Evolutionary conservation across 2,329 filamentous ascomycete genomes (phyloP).

Genomic region (Sporothrix schenckii): DNA sequence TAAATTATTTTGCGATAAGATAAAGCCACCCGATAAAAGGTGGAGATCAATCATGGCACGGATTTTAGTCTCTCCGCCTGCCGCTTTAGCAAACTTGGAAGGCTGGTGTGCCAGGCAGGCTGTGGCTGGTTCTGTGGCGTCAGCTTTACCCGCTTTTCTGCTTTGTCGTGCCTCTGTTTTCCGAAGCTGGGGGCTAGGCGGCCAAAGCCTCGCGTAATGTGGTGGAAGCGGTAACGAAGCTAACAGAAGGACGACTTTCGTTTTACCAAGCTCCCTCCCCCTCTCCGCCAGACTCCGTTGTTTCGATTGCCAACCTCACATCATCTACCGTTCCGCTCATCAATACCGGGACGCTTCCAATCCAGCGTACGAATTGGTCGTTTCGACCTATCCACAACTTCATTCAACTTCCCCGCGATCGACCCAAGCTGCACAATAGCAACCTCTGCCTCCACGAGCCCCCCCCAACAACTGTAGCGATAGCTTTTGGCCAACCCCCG

Average conservation of each 20-base stretch:
- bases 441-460: background rate
- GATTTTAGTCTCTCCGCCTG: slow-evolving; percentile 29
- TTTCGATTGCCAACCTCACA: slow-evolving; percentile 23
- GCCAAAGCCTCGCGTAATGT: slow-evolving; percentile 46
- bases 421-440: background rate
- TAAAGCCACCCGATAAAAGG: background rate
- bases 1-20: slow-evolving; percentile 30
- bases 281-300: slow-evolving; percentile 26
- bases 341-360: background rate
- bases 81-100: background rate
- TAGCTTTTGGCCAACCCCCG: slow-evolving; percentile 7
- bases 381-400: background rate
- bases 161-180: slow-evolving; percentile 3
- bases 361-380: background rate
- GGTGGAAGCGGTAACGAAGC: slow-evolving; percentile 35
- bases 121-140: slow-evolving; percentile 31
- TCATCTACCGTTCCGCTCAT: slow-evolving; percentile 3
- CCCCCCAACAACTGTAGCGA: slow-evolving; percentile 12
- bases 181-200: slow-evolving; percentile 40
- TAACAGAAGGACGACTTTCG: slow-evolving; percentile 30
- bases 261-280: slow-evolving; percentile 36
- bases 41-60: background rate
- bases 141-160: slow-evolving; percentile 7
- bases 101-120: background rate
- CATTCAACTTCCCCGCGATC: background rate